These are phyloP conservation scores for Backusella westeae DNA, from an alignment of 192 early-diverging fungal species.

Conservation along the genomic window DNA sequence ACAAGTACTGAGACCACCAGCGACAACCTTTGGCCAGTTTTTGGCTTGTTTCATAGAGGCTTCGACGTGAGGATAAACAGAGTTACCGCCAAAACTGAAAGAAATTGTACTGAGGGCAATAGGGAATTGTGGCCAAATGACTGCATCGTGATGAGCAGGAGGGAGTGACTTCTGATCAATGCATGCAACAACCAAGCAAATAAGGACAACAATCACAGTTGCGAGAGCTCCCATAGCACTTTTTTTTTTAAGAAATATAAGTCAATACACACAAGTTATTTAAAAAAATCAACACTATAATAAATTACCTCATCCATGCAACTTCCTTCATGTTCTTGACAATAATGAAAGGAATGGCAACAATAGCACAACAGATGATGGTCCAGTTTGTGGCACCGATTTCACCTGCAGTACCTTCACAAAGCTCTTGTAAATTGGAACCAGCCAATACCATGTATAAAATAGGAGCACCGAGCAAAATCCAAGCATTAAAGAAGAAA, in stretches of 20 bases:
- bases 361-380: slow-evolving; percentile 53
- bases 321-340: slow-evolving; percentile 82
- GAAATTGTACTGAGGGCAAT: slow-evolving; percentile 76
- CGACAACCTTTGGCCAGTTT: slow-evolving; percentile 69
- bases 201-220: slow-evolving; percentile 67
- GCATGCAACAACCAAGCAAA: slow-evolving; percentile 60
- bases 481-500: slow-evolving; percentile 63
- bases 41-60: slow-evolving; percentile 70
- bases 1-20: slow-evolving; percentile 62
- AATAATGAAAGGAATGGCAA: slow-evolving; percentile 70
- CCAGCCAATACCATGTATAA: slow-evolving; percentile 78
- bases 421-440: slow-evolving; percentile 63
- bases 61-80: slow-evolving; percentile 83
- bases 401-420: slow-evolving; percentile 34
- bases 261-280: not conserved
- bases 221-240: slow-evolving; percentile 75
- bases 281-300: not conserved
- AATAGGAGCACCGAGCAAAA: slow-evolving; percentile 69
- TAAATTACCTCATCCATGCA: slow-evolving; percentile 48
- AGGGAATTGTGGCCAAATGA: slow-evolving; percentile 71
- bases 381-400: slow-evolving; percentile 62
- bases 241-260: slow-evolving; percentile 27
- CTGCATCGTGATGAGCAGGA: slow-evolving; percentile 41
- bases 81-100: slow-evolving; percentile 77
- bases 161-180: slow-evolving; percentile 40